Percentiles rank a stretch among this genome's conserved stretches.
Evolutionary conservation across 176 grass and related monocot genomes (phyloP).

Genomic region (Paspalum vaginatum): DNA sequence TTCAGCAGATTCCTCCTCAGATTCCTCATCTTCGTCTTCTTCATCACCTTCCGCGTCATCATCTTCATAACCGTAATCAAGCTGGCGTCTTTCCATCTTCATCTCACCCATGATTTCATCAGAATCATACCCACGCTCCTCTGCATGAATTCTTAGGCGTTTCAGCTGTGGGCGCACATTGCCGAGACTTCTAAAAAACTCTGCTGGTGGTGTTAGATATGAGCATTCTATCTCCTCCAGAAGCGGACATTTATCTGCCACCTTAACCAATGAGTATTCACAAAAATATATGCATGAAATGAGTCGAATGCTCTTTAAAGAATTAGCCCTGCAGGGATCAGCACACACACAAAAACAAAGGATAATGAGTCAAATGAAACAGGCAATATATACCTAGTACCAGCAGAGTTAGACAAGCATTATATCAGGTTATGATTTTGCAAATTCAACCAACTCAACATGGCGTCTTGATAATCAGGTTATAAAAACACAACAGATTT

Average conservation of each 20-base stretch:
- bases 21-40: slow-evolving; percentile 15
- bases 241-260: slow-evolving; percentile 30
- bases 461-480: neutral
- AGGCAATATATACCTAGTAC: neutral
- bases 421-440: neutral
- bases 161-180: slow-evolving; percentile 39
- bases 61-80: neutral
- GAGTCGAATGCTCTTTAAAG: slow-evolving; percentile 49
- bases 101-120: slow-evolving; percentile 24
- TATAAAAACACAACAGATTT: neutral
- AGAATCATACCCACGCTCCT: slow-evolving; percentile 2
- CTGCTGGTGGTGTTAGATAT: neutral
- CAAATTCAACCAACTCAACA: neutral
- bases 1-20: slow-evolving; percentile 2
- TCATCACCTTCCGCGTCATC: slow-evolving; percentile 1
- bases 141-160: slow-evolving; percentile 30
- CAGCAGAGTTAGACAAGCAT: neutral
- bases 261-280: slow-evolving; percentile 1
- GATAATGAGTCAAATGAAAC: neutral
- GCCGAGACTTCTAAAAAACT: slow-evolving; percentile 25
- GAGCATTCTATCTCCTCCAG: slow-evolving; percentile 54
- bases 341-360: neutral
- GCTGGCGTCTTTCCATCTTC: neutral
- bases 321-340: slow-evolving; percentile 34
- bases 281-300: slow-evolving; percentile 20